Evolutionary conservation across 2,329 filamentous ascomycete genomes (phyloP).

Genomic region (Raffaelea deltoideospora): DNA sequence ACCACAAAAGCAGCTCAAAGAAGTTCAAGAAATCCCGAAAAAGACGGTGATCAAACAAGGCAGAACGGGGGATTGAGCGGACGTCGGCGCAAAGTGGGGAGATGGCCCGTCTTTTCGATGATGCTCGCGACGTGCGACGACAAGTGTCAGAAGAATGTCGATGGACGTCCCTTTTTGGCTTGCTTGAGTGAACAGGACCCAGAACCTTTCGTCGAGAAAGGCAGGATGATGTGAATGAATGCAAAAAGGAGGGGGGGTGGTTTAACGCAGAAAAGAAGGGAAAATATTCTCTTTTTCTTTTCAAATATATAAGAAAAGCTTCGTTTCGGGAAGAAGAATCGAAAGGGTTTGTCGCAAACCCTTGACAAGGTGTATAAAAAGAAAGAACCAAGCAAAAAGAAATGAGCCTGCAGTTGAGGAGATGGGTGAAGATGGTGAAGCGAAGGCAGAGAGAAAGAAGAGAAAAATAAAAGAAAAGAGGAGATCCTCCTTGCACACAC

Average conservation of each 20-base stretch:
- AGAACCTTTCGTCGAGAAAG: slow-evolving; percentile 12
- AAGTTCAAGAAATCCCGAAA: slow-evolving; percentile 15
- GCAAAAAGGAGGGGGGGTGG: slow-evolving; percentile 4
- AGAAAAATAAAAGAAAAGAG: slow-evolving; percentile 6
- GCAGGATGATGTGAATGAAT: slow-evolving; percentile 20
- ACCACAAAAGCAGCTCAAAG: not conserved
- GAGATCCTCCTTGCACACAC: slow-evolving; percentile 4
- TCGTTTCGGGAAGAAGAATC: slow-evolving; percentile 14
- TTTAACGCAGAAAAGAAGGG: slow-evolving; percentile 5
- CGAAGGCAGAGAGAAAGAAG: slow-evolving; percentile 3
- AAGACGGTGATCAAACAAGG: slow-evolving; percentile 17
- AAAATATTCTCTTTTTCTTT: slow-evolving; percentile 1
- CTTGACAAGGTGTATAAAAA: slow-evolving; percentile 2
- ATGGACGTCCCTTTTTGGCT: slow-evolving; percentile 6
- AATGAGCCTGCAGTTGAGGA: not conserved
- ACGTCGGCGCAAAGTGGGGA: slow-evolving; percentile 13
- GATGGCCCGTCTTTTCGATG: slow-evolving; percentile 13
- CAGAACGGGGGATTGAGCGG: slow-evolving; percentile 6
- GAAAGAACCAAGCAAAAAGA: slow-evolving; percentile 1
- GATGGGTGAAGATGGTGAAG: not conserved
- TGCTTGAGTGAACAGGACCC: slow-evolving; percentile 1
- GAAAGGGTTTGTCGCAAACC: slow-evolving; percentile 20
- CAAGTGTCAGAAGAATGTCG: slow-evolving; percentile 17
- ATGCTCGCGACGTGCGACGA: slow-evolving; percentile 19
- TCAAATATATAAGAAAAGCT: not conserved